Evolutionary conservation across 2,329 filamentous ascomycete genomes (phyloP).

Genomic region (Sporothrix sp.): DNA sequence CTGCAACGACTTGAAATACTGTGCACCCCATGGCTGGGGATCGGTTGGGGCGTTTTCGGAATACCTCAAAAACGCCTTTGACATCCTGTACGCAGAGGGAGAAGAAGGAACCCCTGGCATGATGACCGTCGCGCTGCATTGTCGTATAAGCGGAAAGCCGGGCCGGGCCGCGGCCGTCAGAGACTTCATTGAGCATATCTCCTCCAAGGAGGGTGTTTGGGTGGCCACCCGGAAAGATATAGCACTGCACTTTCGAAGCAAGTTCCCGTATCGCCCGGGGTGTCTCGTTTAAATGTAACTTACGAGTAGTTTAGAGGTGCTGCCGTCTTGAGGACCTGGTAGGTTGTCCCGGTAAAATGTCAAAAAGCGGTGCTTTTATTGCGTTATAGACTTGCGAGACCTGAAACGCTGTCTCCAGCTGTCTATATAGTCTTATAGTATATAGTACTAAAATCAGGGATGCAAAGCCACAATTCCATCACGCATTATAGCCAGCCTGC

Average conservation of each 20-base stretch:
- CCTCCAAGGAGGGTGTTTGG: slow-evolving; percentile 42
- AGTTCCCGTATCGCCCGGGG: too few relatives aligned
- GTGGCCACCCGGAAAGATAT: slow-evolving; percentile 44
- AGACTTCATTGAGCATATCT: slow-evolving; percentile 44
- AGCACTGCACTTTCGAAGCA: slow-evolving; percentile 39
- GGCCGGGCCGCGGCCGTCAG: slow-evolving; percentile 41
- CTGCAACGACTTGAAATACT: slow-evolving; percentile 20
- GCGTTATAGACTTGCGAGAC: too few relatives aligned
- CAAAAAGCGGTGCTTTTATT: too few relatives aligned
- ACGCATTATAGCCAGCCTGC: slow-evolving; percentile 12
- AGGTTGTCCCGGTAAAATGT: too few relatives aligned
- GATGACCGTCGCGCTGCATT: slow-evolving; percentile 48
- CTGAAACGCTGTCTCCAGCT: too few relatives aligned
- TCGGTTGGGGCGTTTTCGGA: slow-evolving; percentile 36
- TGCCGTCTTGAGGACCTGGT: too few relatives aligned
- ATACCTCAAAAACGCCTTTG: slow-evolving; percentile 43
- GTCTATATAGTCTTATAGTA: too few relatives aligned
- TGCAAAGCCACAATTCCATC: too few relatives aligned
- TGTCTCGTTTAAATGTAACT: too few relatives aligned
- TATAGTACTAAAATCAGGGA: too few relatives aligned
- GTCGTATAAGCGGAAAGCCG: slow-evolving; percentile 42
- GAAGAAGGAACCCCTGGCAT: slow-evolving; percentile 40
- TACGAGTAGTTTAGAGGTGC: too few relatives aligned
- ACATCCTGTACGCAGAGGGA: slow-evolving; percentile 44
- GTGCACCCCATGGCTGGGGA: slow-evolving; percentile 28